Evolutionary conservation across 164 flowering plant species (phyloP).

Genomic region (Nelumbo lutea): DNA sequence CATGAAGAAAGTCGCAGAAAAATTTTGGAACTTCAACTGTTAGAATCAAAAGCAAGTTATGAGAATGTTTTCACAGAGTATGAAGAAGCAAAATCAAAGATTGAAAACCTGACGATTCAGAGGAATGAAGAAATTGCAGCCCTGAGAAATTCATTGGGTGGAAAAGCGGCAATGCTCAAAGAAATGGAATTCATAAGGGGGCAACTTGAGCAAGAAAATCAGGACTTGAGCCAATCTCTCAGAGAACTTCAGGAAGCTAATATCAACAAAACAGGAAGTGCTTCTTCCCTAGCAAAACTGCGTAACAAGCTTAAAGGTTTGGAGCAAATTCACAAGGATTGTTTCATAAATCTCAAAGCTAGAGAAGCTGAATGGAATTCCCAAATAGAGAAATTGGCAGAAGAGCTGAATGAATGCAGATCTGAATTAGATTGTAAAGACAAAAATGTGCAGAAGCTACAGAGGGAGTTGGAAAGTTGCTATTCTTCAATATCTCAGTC

Average conservation of each 20-base stretch:
- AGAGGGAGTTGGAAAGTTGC: slow-evolving; percentile 24
- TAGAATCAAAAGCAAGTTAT: slow-evolving; percentile 29
- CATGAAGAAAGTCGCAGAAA: slow-evolving; percentile 54
- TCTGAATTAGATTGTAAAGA: slow-evolving; percentile 25
- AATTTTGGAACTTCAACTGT: slow-evolving; percentile 30
- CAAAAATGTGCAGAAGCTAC: slow-evolving; percentile 25
- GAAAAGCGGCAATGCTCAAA: slow-evolving; percentile 35
- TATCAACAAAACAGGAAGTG: slow-evolving; percentile 33
- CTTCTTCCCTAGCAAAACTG: slow-evolving; percentile 37
- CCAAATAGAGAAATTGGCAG: slow-evolving; percentile 24
- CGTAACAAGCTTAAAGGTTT: slow-evolving; percentile 43
- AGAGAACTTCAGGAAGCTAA: slow-evolving; percentile 62
- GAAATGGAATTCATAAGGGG: slow-evolving; percentile 42
- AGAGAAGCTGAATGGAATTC: slow-evolving; percentile 49
- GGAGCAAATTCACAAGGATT: slow-evolving; percentile 46
- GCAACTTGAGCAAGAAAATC: slow-evolving; percentile 49
- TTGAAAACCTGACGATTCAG: slow-evolving; percentile 28
- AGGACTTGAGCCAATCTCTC: slow-evolving; percentile 38
- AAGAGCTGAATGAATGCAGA: slow-evolving; percentile 25
- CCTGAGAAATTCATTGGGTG: slow-evolving; percentile 39
- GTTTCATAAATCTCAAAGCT: slow-evolving; percentile 37
- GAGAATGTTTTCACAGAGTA: slow-evolving; percentile 37
- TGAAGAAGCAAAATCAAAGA: slow-evolving; percentile 37
- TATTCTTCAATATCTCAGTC: slow-evolving; percentile 8
- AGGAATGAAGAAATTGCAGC: slow-evolving; percentile 48